A percentile compares a stretch with the other conserved stretches of the same genome.
Evolutionary conservation across 441 rosid species (phyloP).

Genomic region (Erodium trifolium): DNA sequence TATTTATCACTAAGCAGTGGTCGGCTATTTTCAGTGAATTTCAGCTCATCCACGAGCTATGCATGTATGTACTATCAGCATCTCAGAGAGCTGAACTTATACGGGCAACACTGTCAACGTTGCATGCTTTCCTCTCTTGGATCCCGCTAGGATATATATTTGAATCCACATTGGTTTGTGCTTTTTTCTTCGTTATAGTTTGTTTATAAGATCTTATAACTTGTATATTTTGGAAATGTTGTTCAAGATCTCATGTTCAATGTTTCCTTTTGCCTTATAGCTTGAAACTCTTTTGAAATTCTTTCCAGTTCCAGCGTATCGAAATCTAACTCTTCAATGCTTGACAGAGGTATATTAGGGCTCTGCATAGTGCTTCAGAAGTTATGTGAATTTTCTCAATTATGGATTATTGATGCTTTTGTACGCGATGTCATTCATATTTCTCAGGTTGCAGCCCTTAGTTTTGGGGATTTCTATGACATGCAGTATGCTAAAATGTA

Average conservation of each 20-base stretch:
- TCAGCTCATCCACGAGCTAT: constrained; percentile 97
- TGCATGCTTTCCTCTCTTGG: constrained; percentile 99
- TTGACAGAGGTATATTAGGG: constrained; percentile 69
- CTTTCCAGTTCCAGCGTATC: constrained; percentile 72
- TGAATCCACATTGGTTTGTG: constrained; percentile 88
- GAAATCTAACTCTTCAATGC: constrained; percentile 96
- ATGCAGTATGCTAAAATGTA: constrained; percentile 79
- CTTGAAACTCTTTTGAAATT: constrained; percentile 91
- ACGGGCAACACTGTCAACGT: constrained; percentile 84
- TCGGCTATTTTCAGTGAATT: constrained; percentile 72
- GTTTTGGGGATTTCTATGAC: constrained; percentile 84
- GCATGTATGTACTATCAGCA: constrained; percentile 92
- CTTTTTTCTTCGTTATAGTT: constrained; percentile 7
- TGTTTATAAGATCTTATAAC: background rate
- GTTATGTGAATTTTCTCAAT: constrained; percentile 5
- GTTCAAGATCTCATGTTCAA: background rate
- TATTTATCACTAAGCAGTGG: constrained; percentile 20
- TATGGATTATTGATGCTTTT: constrained; percentile 5
- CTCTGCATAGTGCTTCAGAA: background rate
- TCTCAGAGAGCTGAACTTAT: constrained; percentile 96
- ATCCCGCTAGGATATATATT: constrained; percentile 98
- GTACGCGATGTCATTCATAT: constrained; percentile 15
- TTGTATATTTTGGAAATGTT: background rate
- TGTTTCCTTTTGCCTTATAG: constrained; percentile 33
- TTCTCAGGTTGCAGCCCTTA: constrained; percentile 84